Evolutionary conservation across 164 flowering plant genomes (phyloP).

Genomic region (Platanus orientalis): DNA sequence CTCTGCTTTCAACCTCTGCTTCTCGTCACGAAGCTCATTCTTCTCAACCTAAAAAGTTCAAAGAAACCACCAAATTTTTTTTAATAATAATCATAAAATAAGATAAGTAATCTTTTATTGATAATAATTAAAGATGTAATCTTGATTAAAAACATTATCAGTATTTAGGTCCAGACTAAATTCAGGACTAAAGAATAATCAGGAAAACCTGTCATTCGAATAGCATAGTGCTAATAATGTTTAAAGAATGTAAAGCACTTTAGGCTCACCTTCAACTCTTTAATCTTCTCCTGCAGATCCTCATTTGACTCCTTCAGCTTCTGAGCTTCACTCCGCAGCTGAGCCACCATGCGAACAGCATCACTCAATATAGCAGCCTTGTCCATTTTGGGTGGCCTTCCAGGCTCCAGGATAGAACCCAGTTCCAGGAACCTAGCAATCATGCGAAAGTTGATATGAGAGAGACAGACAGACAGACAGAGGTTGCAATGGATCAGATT

Average conservation of each 20-base stretch:
- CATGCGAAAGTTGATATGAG: slow-evolving; percentile 7
- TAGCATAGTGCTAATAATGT: neutral
- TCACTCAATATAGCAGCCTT: slow-evolving; percentile 81
- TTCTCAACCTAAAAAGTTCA: slow-evolving; percentile 57
- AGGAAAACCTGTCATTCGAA: neutral
- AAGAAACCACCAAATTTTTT: neutral
- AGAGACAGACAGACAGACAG: slow-evolving; percentile 6
- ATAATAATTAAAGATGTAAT: too few relatives aligned
- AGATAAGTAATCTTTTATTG: too few relatives aligned
- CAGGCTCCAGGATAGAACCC: slow-evolving; percentile 78
- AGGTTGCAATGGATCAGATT: neutral
- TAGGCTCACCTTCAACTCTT: slow-evolving; percentile 69
- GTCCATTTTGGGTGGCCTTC: slow-evolving; percentile 82
- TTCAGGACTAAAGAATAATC: neutral
- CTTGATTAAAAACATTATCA: neutral
- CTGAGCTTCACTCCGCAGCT: slow-evolving; percentile 68
- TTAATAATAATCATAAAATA: too few relatives aligned
- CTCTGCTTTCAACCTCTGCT: slow-evolving; percentile 75
- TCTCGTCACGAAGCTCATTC: slow-evolving; percentile 92
- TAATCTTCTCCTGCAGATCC: slow-evolving; percentile 73
- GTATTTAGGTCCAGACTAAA: neutral
- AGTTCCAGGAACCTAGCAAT: slow-evolving; percentile 71
- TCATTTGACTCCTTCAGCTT: slow-evolving; percentile 78
- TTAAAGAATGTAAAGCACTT: neutral
- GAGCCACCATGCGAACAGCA: slow-evolving; percentile 82